A percentile compares a stretch with the other conserved stretches of the same genome.
phyloP scores from a whole-genome alignment of 306 rosid genomes.

The Fragaria vesca region DNA sequence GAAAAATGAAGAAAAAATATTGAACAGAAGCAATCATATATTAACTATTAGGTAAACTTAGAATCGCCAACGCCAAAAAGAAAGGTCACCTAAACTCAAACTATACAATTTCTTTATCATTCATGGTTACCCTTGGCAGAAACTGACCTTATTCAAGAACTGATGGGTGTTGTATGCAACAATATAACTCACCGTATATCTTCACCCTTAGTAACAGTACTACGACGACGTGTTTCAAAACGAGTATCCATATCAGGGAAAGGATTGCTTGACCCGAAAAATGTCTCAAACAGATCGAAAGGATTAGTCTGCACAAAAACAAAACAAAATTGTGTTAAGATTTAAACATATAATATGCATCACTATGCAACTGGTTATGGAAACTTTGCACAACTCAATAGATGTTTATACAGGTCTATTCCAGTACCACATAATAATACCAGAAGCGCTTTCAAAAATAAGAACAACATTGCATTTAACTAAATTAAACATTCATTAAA shows the following conservation, averaged over 20 bases:
- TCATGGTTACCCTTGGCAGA: constrained; percentile 10
- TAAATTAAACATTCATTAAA: background rate
- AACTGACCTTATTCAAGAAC: constrained; percentile 21
- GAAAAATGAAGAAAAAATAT: background rate
- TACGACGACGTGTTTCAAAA: constrained; percentile 82
- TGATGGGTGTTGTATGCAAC: constrained; percentile 9
- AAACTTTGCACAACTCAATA: background rate
- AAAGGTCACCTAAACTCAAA: background rate
- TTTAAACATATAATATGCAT: background rate
- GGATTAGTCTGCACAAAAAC: constrained; percentile 79
- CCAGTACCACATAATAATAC: background rate
- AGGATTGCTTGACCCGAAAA: constrained; percentile 84
- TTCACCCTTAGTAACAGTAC: constrained; percentile 89
- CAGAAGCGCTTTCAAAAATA: background rate
- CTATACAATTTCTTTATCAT: background rate
- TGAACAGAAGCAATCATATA: background rate
- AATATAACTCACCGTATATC: constrained; percentile 75
- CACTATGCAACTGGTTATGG: background rate
- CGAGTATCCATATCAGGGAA: constrained; percentile 82
- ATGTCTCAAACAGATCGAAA: constrained; percentile 94
- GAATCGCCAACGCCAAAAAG: background rate
- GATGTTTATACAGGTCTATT: background rate
- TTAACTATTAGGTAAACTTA: background rate
- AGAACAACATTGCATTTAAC: background rate
- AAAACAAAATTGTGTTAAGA: constrained; percentile 12